These are phyloP conservation scores for Penicillium crystallinum DNA, from an alignment of 495 filamentous ascomycete genomes.

Conservation along the genomic window DNA sequence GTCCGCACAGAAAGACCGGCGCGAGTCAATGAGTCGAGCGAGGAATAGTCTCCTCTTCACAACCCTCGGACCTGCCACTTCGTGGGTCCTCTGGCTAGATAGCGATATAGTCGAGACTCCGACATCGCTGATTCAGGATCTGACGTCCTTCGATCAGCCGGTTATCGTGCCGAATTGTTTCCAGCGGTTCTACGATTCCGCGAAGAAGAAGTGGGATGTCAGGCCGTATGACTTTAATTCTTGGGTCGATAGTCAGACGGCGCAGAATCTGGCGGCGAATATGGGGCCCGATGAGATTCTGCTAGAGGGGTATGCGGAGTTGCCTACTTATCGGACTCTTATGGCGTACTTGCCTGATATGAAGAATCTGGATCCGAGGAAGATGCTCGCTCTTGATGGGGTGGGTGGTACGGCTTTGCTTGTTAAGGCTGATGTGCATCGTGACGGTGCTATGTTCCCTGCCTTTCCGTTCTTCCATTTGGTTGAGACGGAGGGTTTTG, in stretches of 20 bases:
- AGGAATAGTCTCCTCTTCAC: constrained; percentile 94
- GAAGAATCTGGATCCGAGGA: constrained; percentile 48
- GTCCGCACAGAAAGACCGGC: constrained; percentile 75
- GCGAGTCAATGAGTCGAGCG: constrained; percentile 87
- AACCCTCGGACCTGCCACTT: constrained; percentile 87
- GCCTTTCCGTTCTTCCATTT: constrained; percentile 94
- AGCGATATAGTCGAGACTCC: constrained; percentile 90
- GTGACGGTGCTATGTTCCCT: constrained; percentile 98
- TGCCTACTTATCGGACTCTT: constrained; percentile 83
- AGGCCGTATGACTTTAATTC: constrained; percentile 96
- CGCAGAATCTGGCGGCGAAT: constrained; percentile 63
- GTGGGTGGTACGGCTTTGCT: constrained; percentile 91
- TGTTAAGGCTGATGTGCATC: constrained; percentile 95
- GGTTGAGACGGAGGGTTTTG: constrained; percentile 97
- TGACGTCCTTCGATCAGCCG: constrained; percentile 78
- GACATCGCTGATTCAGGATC: constrained; percentile 80
- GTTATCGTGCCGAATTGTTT: constrained; percentile 94
- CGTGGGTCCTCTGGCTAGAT: constrained; percentile 97
- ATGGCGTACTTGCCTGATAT: constrained; percentile 79
- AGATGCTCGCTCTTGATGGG: constrained; percentile 74
- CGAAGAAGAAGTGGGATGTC: constrained; percentile 61
- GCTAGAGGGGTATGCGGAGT: constrained; percentile 85
- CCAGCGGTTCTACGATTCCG: constrained; percentile 75
- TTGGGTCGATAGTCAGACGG: constrained; percentile 82
- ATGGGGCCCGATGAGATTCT: constrained; percentile 92